Evolutionary conservation across 495 filamentous ascomycete species (phyloP).

Genomic region (Neurospora cerealis): DNA sequence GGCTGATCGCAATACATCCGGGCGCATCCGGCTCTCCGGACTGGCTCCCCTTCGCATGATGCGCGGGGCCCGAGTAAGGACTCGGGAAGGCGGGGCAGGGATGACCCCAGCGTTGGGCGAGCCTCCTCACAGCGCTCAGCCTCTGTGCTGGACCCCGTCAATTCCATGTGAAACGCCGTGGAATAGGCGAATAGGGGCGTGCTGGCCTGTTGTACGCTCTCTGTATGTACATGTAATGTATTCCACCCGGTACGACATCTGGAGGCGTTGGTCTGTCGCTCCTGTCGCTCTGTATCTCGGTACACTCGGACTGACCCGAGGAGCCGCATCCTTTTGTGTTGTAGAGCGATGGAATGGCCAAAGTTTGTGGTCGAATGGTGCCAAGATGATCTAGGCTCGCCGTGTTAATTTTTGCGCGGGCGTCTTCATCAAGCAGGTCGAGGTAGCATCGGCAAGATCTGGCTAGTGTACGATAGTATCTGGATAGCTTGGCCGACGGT

Average conservation of each 20-base stretch:
- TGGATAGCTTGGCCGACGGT: not conserved
- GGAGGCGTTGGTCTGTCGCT: not conserved
- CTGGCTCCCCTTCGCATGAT: not conserved
- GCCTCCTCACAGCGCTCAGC: not conserved
- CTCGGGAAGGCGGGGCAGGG: not conserved
- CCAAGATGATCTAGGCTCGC: not conserved
- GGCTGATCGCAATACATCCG: not conserved
- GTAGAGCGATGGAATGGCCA: not conserved
- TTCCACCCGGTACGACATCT: not conserved
- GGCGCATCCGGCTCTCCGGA: not conserved
- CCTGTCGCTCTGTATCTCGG: not conserved
- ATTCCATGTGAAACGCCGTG: not conserved
- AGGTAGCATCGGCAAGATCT: not conserved
- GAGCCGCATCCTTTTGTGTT: not conserved
- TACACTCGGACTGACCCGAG: not conserved
- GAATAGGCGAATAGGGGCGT: not conserved
- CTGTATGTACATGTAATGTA: not conserved
- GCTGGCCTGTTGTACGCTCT: not conserved
- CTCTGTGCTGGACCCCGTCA: not conserved
- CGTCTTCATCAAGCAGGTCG: not conserved
- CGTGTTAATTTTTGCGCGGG: not conserved
- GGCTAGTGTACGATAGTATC: not conserved
- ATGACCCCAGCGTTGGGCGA: not conserved
- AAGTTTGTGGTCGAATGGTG: not conserved
- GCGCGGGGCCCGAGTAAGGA: not conserved